A percentile compares a stretch with the other conserved stretches of the same genome.
phyloP scores from a whole-genome alignment of 139 green algal species.

The Chlamydomonas sphaeroides region DNA sequence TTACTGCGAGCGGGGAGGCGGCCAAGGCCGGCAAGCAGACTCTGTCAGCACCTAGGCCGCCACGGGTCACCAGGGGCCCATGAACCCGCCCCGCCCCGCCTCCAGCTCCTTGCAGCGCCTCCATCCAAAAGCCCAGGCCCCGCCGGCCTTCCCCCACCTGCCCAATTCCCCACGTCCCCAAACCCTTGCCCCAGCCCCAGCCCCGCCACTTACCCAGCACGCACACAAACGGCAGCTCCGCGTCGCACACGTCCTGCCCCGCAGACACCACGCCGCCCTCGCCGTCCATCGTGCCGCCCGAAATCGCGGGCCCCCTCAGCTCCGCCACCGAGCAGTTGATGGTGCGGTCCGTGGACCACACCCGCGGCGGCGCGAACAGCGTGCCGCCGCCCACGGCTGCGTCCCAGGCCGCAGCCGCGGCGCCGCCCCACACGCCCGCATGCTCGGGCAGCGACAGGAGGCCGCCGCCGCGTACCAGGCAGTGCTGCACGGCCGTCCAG shows the following conservation, averaged over 20 bases:
- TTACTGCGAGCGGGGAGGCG: no score
- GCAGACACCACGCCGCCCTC: neutral
- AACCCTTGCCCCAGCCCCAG: no score
- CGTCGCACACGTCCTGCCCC: neutral
- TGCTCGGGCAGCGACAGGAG: slow-evolving; percentile 21
- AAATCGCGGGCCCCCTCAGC: slow-evolving; percentile 1
- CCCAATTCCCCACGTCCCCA: no score
- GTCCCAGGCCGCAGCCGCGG: neutral
- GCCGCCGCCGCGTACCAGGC: neutral
- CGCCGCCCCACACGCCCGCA: neutral
- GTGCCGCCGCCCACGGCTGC: neutral
- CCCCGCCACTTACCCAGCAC: neutral
- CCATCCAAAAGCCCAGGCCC: no score
- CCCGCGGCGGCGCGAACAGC: neutral
- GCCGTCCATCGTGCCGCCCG: no score
- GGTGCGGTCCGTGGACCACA: neutral
- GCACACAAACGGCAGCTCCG: neutral
- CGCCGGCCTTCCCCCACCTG: no score
- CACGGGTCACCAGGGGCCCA: no score
- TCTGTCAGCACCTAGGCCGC: no score
- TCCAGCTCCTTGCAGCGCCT: no score
- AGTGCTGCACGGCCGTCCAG: slow-evolving; percentile 5
- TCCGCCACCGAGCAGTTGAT: slow-evolving; percentile 2
- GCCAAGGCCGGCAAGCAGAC: no score
- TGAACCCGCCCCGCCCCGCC: no score